Percentiles rank a stretch among this genome's conserved stretches.
Conservation (phyloP, 1,284 basidiomycete species). For the Marasmius oreades region DNA sequence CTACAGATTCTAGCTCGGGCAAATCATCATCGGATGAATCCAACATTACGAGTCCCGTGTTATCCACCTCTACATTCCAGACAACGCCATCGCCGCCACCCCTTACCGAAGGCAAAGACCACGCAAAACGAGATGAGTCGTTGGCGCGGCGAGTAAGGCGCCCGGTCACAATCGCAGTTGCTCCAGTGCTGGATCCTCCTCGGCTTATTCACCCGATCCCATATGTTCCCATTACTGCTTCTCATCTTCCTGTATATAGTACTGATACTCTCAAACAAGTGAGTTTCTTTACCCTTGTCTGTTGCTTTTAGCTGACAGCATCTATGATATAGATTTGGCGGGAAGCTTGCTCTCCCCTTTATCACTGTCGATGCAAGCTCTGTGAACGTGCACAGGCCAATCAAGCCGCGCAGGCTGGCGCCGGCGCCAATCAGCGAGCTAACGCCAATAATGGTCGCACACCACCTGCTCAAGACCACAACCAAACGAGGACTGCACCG, state of each 20-base stretch:
- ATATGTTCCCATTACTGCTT: slow-evolving; percentile 58
- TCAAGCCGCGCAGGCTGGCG: slow-evolving; percentile 35
- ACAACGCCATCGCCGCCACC: slow-evolving; percentile 75
- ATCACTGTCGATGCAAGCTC: slow-evolving; percentile 66
- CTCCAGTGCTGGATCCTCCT: slow-evolving; percentile 56
- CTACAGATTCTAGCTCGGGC: slow-evolving; percentile 32
- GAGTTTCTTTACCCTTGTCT: slow-evolving; percentile 20
- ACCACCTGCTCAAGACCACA: not conserved
- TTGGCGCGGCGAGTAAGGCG: slow-evolving; percentile 17
- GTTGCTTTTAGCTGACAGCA: not conserved
- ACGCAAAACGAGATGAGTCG: slow-evolving; percentile 10
- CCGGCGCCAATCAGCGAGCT: slow-evolving; percentile 22
- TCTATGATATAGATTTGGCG: slow-evolving; percentile 54
- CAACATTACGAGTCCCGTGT: slow-evolving; percentile 64
- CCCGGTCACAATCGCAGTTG: slow-evolving; percentile 45
- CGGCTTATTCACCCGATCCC: slow-evolving; percentile 61
- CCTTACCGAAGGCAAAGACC: slow-evolving; percentile 24
- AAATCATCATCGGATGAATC: slow-evolving; percentile 37
- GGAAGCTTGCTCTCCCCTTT: slow-evolving; percentile 66
- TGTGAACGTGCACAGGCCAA: slow-evolving; percentile 61
- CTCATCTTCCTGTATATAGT: slow-evolving; percentile 58
- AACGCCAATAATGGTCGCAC: slow-evolving; percentile 1
- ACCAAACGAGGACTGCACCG: not conserved
- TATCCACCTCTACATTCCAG: slow-evolving; percentile 69
- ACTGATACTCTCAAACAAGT: slow-evolving; percentile 55